Evolutionary conservation across 2,329 filamentous ascomycete genomes (phyloP), one percentile per base, ranked within the genome.

Genomic region (Fusarium pseudonygamai): DNA sequence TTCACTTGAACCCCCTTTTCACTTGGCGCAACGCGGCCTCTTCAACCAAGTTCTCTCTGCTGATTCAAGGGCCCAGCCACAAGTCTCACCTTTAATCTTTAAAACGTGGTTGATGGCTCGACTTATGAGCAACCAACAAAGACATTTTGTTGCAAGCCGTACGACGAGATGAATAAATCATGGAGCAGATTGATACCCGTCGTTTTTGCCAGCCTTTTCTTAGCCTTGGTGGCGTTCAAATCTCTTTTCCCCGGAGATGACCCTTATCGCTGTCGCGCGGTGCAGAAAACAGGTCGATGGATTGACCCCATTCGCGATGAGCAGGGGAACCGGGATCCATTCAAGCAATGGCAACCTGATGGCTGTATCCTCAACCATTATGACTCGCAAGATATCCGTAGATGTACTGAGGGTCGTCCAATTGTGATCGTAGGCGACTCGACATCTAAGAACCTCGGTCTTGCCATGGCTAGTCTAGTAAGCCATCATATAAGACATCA

Each of bases 391-490:
- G 87, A 89, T 45, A 83, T 91, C 40, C 78, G 81, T 22, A 79
- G 81, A 58, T 92, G 90, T 73, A 82, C 90, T 24, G 79, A 81
- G 15, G 81, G 83, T 20, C 85, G 84, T n/a, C 84, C 83, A 39
- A 76, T 91, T 22, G 82, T 90, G 7, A 88, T 92, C 72, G 83
- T 86, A 43, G 90, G 90, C 40, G 90, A 92, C 77, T 87, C 87
- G 2, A 87, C 86, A 0, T 84, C 87, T 5, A 85, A 89, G 22
- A 86, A 91, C 71, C 78, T 91, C 6, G 92, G 88, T 77, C 90
- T 87, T 84, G 87, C 87, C 5, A 71, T 78, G 39, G 71, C 26
- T 22, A 57, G 67, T 6, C n/a, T 77, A 40, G 83, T 77, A 63
- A 73, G 75, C 42, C 15, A 7, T 12, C 4, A 1, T 6, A 3